Base-by-base conservation (phyloP, 352 stramenopile genomes). In the Thalassiosira exigua region DNA sequence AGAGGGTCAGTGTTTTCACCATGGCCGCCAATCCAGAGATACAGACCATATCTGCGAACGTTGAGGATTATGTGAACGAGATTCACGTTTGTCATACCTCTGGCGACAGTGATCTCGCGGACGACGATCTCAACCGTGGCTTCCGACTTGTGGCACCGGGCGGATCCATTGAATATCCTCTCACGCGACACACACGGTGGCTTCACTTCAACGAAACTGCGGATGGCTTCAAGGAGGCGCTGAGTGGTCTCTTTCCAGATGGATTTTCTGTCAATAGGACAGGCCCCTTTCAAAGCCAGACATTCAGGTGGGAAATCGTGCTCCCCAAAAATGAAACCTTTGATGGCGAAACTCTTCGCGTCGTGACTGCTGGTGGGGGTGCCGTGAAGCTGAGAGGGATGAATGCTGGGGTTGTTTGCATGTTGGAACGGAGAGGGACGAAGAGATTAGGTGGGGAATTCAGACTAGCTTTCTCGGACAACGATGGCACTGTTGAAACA, bases 21-120 rank as follows among this genome's bases (percentile, higher is more conserved):
- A 88, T 92, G 71, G 86, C 83, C 39, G 77, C 69, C 42, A 86
- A 76, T 42, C 86, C 88, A 24, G 83, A 91, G 67, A 82, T 93
- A 53, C 93, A 97, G 80, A 86, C 90, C n/a, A 69, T 97, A 21
- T 75, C 76, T 9, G 77, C 95, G 22, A 71, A 79, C n/a, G 88
- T 88, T 42, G 57, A 81, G 33, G 64, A 81, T 26, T 84, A 90
- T 44, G 53, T 79, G 1, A 69, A 75, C 51, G 88, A 93, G 67
- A 48, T 90, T 29, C 86, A 92, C 67, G 79, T 73, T 51, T 87
- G 88, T 39, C 60, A 65, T 24, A 89, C 82, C 21, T 72, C 51
- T 53, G 87, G 69, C 19, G 36, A 60, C n/a, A 70, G n/a, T 1
- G 39, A 85, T 71, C 29, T 86, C n/a, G 32, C 41, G 14, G 78